phyloP scores from a whole-genome alignment of 768 basidiomycete species.

The Albatrellus ellisii region DNA sequence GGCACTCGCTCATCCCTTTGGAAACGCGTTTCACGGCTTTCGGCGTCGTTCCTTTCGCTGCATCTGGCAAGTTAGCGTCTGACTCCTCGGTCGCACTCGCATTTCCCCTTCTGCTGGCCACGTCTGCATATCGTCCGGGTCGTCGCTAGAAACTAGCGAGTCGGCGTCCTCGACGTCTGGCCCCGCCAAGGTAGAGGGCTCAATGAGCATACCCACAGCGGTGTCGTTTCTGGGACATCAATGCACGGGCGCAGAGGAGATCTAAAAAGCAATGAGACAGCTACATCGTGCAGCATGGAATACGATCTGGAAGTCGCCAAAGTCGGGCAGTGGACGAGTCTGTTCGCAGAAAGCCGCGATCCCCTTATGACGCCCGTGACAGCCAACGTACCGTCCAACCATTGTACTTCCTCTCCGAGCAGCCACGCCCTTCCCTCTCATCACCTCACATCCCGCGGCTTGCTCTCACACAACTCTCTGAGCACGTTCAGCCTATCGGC shows the following conservation, averaged over 20 bases:
- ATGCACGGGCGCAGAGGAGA: constrained; percentile 46
- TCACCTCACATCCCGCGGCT: constrained; percentile 70
- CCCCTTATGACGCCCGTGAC: constrained; percentile 86
- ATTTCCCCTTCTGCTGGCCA: constrained; percentile 99
- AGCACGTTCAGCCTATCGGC: constrained; percentile 63
- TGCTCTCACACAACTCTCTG: constrained; percentile 73
- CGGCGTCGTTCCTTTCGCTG: constrained; percentile 59
- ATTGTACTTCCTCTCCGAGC: constrained; percentile 50
- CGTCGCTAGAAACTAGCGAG: constrained; percentile 76
- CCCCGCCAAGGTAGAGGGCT: constrained; percentile 50
- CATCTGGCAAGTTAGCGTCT: constrained; percentile 41
- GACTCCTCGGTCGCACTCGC: constrained; percentile 24
- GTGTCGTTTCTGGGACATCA: constrained; percentile 25
- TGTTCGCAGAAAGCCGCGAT: constrained; percentile 57
- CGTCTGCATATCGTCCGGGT: constrained; percentile 88
- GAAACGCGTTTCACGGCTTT: constrained; percentile 70
- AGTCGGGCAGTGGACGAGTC: constrained; percentile 81
- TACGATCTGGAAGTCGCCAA: constrained; percentile 66
- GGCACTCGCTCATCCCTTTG: constrained; percentile 93
- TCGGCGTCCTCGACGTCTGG: constrained; percentile 56
- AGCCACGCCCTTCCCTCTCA: constrained; percentile 70
- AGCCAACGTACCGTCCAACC: constrained; percentile 52
- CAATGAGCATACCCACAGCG: constrained; percentile 50
- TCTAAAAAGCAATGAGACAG: constrained; percentile 28
- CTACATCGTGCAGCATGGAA: not conserved